Conservation (phyloP, 768 basidiomycete genomes). For the Rubroboletus satanas region DNA sequence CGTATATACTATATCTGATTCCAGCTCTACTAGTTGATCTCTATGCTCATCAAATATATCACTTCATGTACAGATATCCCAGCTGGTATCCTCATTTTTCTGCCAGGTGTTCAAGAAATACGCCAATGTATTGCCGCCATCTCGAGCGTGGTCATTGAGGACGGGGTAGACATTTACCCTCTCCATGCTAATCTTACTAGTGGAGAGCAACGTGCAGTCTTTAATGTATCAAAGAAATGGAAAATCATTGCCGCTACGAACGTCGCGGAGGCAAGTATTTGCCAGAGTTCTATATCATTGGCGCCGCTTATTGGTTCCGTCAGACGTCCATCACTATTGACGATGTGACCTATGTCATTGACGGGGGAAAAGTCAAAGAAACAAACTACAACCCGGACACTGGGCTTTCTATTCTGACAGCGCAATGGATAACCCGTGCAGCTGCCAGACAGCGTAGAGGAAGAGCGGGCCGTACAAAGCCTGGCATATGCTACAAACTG, state of each 20-base stretch:
- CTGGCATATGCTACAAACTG: slow-evolving; percentile 83
- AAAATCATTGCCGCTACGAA: slow-evolving; percentile 91
- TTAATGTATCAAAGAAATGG: slow-evolving; percentile 58
- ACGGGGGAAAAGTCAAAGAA: slow-evolving; percentile 84
- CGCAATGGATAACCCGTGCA: slow-evolving; percentile 75
- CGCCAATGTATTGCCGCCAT: slow-evolving; percentile 69
- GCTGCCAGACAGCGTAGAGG: slow-evolving; percentile 83
- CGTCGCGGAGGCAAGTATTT: slow-evolving; percentile 69
- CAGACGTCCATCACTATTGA: slow-evolving; percentile 91
- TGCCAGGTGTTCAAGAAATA: slow-evolving; percentile 89
- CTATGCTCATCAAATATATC: slow-evolving; percentile 62
- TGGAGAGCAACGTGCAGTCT: slow-evolving; percentile 79
- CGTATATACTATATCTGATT: neutral
- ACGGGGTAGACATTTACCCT: slow-evolving; percentile 57
- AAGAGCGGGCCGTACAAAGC: slow-evolving; percentile 82
- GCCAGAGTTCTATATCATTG: no score
- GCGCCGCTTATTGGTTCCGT: neutral
- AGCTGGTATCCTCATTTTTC: slow-evolving; percentile 81
- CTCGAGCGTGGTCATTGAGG: slow-evolving; percentile 28
- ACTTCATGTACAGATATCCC: slow-evolving; percentile 38
- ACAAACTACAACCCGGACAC: slow-evolving; percentile 65
- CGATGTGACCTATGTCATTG: slow-evolving; percentile 82
- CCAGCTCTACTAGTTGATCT: slow-evolving; percentile 50
- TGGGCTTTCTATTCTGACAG: slow-evolving; percentile 71
- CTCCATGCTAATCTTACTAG: slow-evolving; percentile 87